Conservation (phyloP, 352 stramenopile species). For the Globisporangium camurandrum region DNA sequence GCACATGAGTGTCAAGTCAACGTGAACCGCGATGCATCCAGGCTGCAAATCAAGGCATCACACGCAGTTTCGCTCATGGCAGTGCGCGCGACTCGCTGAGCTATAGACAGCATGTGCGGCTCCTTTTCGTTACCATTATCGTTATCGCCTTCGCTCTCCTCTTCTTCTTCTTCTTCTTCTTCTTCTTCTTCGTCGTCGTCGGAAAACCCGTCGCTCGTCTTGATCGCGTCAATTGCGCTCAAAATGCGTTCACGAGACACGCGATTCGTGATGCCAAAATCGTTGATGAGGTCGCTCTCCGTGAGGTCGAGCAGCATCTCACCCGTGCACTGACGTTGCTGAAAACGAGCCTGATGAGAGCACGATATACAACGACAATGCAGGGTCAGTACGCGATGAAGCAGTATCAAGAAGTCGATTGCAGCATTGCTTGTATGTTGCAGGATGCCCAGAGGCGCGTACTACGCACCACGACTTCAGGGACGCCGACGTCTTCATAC, state of each 20-base stretch:
- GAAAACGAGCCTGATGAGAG: constrained; percentile 38
- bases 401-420: too few relatives aligned
- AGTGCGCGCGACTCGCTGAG: neutral
- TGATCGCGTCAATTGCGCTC: constrained; percentile 69
- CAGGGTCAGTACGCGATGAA: neutral
- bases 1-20: too few relatives aligned
- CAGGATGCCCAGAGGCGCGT: too few relatives aligned
- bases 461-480: constrained; percentile 52
- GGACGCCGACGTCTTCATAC: constrained; percentile 63
- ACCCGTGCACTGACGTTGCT: constrained; percentile 55
- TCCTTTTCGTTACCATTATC: neutral
- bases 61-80: neutral
- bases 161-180: constrained; percentile 28
- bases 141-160: constrained; percentile 24
- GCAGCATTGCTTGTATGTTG: too few relatives aligned
- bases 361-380: neutral
- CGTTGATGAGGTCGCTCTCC: constrained; percentile 70
- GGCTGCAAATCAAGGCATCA: neutral
- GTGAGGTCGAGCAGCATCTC: constrained; percentile 65
- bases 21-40: too few relatives aligned
- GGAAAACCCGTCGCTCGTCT: constrained; percentile 57
- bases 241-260: constrained; percentile 63
- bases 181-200: constrained; percentile 53
- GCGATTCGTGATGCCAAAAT: constrained; percentile 62
- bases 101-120: neutral